A percentile compares a stretch with the other conserved stretches of the same genome.
Evolutionary conservation across 495 filamentous ascomycete genomes (phyloP).

Genomic region (Staphylotrichum longicolle): DNA sequence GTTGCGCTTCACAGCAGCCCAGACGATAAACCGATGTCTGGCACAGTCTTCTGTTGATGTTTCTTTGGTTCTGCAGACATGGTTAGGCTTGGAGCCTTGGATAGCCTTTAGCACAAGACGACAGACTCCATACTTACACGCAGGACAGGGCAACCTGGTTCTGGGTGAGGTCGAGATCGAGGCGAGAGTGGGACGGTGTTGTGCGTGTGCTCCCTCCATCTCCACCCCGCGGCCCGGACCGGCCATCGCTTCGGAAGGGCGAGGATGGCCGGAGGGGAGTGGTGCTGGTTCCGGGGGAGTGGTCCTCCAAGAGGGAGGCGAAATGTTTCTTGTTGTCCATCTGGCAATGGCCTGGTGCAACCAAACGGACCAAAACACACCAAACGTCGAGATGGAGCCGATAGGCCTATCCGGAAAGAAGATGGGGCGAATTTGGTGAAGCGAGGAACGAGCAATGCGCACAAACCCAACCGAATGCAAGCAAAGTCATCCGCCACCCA

Average conservation of each 20-base stretch:
- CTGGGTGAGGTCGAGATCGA: slow-evolving; percentile 10
- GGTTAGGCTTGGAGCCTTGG: slow-evolving; percentile 34
- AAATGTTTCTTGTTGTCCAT: slow-evolving; percentile 37
- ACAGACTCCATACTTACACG: slow-evolving; percentile 33
- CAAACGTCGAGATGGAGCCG: neutral
- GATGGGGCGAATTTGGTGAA: slow-evolving; percentile 6
- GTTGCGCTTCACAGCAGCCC: slow-evolving; percentile 51
- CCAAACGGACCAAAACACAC: neutral
- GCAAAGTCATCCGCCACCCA: slow-evolving; percentile 36
- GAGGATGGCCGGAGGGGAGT: slow-evolving; percentile 15
- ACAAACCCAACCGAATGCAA: slow-evolving; percentile 18
- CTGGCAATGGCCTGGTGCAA: slow-evolving; percentile 2
- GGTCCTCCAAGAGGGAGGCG: slow-evolving; percentile 36
- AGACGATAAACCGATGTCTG: slow-evolving; percentile 48
- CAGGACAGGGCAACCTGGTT: slow-evolving; percentile 29
- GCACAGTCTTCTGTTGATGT: slow-evolving; percentile 46
- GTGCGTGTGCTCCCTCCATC: slow-evolving; percentile 10
- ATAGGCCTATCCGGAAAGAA: neutral
- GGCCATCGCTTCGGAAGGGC: slow-evolving; percentile 20
- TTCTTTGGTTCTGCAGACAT: slow-evolving; percentile 39
- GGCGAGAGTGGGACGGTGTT: slow-evolving; percentile 15
- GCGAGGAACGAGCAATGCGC: slow-evolving; percentile 20
- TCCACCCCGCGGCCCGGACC: neutral
- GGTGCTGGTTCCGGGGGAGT: slow-evolving; percentile 21
- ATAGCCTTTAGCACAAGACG: neutral